Percentiles rank a stretch among this genome's conserved stretches.
phyloP scores from a whole-genome alignment of 177 flowering plant species.

The Vitis hybrid region DNA sequence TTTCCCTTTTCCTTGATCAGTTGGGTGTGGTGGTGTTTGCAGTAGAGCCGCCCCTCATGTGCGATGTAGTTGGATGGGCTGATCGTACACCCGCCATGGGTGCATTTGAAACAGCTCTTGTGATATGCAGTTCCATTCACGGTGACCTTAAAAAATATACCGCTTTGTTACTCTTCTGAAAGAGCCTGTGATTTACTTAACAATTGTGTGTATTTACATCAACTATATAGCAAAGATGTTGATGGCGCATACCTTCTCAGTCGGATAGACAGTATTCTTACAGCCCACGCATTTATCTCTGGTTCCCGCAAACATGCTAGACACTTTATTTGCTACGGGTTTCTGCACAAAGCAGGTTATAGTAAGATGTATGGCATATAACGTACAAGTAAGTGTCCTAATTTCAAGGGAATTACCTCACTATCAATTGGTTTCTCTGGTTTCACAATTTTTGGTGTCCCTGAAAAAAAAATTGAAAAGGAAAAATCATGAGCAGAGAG shows the following conservation, averaged over 20 bases:
- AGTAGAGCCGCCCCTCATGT: constrained; percentile 80
- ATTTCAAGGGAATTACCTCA: constrained; percentile 48
- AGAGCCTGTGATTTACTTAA: background rate
- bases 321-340: constrained; percentile 48
- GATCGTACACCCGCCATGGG: constrained; percentile 83
- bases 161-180: background rate
- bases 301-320: constrained; percentile 80
- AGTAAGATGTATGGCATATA: background rate
- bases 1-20: constrained; percentile 96
- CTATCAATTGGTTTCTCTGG: constrained; percentile 67
- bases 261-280: constrained; percentile 87
- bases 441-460: constrained; percentile 86
- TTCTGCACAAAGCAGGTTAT: constrained; percentile 45
- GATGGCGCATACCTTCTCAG: constrained; percentile 65
- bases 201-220: no score
- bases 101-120: constrained; percentile 91
- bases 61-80: constrained; percentile 90
- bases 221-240: no score
- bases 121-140: constrained; percentile 87
- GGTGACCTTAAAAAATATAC: constrained; percentile 48
- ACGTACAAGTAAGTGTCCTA: background rate
- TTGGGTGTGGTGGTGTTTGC: constrained; percentile 86
- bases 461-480: constrained; percentile 34
- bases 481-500: background rate
- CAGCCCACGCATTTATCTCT: constrained; percentile 87